Evolutionary conservation across 208 protist genomes (phyloP).

Genomic region (Crithidia thermophila): DNA sequence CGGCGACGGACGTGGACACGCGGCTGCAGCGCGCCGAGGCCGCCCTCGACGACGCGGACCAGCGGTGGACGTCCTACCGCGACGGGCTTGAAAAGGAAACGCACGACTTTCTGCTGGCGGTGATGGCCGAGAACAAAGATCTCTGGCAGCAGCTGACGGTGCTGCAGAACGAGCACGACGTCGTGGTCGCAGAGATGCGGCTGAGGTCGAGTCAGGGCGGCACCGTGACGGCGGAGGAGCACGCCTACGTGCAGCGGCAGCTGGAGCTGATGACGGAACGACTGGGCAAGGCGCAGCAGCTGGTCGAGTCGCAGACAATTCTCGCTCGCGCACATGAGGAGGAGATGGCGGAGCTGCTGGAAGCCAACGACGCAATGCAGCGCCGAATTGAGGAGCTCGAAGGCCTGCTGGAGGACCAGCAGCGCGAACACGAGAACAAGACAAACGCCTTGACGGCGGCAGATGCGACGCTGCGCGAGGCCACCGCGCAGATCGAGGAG

Average conservation of each 20-base stretch:
- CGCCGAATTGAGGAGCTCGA: constrained; percentile 42
- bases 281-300: constrained; percentile 59
- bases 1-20: constrained; percentile 62
- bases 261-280: constrained; percentile 56
- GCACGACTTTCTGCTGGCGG: constrained; percentile 46
- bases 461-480: constrained; percentile 37
- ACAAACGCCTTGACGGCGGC: constrained; percentile 32
- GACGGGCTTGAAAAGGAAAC: constrained; percentile 49
- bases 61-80: constrained; percentile 43
- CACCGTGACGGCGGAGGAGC: constrained; percentile 51
- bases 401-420: constrained; percentile 14
- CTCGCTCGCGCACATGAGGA: constrained; percentile 57
- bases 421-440: constrained; percentile 15
- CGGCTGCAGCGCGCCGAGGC: constrained; percentile 56
- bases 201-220: constrained; percentile 38
- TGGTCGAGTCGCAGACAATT: constrained; percentile 55
- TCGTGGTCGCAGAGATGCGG: constrained; percentile 42
- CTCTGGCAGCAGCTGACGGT: constrained; percentile 66
- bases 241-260: constrained; percentile 67
- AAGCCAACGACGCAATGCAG: constrained; percentile 47
- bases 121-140: constrained; percentile 79
- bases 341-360: constrained; percentile 53
- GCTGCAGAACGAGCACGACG: constrained; percentile 61
- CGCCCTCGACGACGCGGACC: constrained; percentile 38
- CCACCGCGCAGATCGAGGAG: constrained; percentile 31